A percentile compares a stretch with the other conserved stretches of the same genome.
These are phyloP conservation scores for Colletotrichum karsti DNA, from an alignment of 2,329 filamentous ascomycete genomes.

Conservation along the genomic window DNA sequence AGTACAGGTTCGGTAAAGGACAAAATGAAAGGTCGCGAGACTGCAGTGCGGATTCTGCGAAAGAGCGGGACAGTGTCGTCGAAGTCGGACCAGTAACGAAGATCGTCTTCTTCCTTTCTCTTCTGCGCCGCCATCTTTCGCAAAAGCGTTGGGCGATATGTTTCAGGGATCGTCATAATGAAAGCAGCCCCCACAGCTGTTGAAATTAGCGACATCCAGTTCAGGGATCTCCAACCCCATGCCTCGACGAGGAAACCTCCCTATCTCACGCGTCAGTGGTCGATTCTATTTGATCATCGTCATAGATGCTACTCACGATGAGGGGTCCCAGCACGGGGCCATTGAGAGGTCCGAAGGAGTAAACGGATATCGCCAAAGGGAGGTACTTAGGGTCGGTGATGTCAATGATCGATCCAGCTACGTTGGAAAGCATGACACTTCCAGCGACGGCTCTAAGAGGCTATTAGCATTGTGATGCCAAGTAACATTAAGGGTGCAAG, in stretches of 20 bases:
- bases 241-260: slow-evolving; percentile 66
- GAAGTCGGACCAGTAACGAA: slow-evolving; percentile 64
- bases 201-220: slow-evolving; percentile 66
- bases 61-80: slow-evolving; percentile 63
- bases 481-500: too few species aligned
- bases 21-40: slow-evolving; percentile 68
- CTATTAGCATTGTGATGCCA: not conserved
- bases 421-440: slow-evolving; percentile 69
- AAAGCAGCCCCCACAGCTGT: slow-evolving; percentile 58
- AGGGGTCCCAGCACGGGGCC: slow-evolving; percentile 48
- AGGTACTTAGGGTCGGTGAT: slow-evolving; percentile 68
- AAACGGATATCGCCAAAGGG: slow-evolving; percentile 70
- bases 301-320: slow-evolving; percentile 34
- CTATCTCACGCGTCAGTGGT: not conserved
- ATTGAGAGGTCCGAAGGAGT: slow-evolving; percentile 71
- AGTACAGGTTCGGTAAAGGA: slow-evolving; percentile 67
- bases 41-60: slow-evolving; percentile 63
- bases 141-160: slow-evolving; percentile 62
- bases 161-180: slow-evolving; percentile 60
- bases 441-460: slow-evolving; percentile 65
- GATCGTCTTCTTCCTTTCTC: slow-evolving; percentile 58
- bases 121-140: slow-evolving; percentile 55
- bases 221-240: slow-evolving; percentile 70
- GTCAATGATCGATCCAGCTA: slow-evolving; percentile 69
- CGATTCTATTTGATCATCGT: too few species aligned